These are phyloP conservation scores for Lomentospora prolificans DNA, from an alignment of 2,329 filamentous ascomycete genomes.

Conservation along the genomic window DNA sequence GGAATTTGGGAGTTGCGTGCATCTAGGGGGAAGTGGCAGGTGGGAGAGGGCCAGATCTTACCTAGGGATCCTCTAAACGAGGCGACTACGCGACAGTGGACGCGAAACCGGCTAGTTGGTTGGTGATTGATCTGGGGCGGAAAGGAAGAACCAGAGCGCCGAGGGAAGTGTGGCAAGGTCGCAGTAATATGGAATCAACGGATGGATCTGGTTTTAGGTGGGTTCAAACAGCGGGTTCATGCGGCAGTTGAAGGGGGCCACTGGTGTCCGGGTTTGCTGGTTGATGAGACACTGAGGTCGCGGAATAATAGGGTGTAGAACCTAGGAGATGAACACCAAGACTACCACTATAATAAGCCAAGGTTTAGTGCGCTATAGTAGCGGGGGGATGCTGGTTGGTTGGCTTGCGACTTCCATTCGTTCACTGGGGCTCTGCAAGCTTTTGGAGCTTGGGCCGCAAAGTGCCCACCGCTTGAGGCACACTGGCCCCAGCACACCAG, in stretches of 20 bases:
- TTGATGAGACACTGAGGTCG: not conserved
- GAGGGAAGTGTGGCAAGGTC: conserved; percentile 1
- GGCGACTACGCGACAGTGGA: not conserved
- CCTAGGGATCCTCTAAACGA: not conserved
- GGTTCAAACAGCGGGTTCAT: not conserved
- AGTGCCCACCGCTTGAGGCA: not conserved
- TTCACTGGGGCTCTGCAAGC: too few relatives aligned
- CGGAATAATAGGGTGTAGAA: not conserved
- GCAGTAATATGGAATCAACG: not conserved
- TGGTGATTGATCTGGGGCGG: conserved; percentile 8
- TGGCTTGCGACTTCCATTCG: too few relatives aligned
- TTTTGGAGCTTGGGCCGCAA: not conserved
- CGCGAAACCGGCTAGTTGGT: not conserved
- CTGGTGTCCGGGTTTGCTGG: not conserved
- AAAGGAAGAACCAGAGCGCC: conserved; percentile 9
- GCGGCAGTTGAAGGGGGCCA: not conserved
- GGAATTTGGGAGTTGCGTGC: not conserved
- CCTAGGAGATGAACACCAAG: not conserved
- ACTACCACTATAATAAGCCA: not conserved
- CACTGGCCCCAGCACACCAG: not conserved
- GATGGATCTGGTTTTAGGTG: not conserved
- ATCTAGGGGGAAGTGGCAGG: not conserved
- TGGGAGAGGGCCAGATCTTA: not conserved
- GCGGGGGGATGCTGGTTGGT: not conserved
- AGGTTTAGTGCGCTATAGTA: not conserved